Conservation (phyloP, 148 eudicot species). For the Persicaria maculosa region DNA sequence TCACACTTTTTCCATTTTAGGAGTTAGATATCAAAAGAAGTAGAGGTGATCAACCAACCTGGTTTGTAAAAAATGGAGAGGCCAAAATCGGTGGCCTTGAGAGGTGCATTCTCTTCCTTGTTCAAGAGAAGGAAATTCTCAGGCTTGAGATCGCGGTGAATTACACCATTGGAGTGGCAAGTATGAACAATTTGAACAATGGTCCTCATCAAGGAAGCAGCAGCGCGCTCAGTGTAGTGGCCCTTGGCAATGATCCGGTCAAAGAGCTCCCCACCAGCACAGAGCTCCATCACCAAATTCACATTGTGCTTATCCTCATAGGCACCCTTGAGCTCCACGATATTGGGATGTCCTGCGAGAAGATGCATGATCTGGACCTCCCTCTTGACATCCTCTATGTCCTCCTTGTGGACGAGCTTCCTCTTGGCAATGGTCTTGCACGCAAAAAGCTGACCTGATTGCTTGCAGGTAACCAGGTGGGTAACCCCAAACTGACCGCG, state of each 20-base stretch:
- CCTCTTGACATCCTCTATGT: constrained; percentile 80
- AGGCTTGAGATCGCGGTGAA: constrained; percentile 89
- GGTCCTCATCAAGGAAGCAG: constrained; percentile 78
- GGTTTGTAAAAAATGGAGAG: constrained; percentile 81
- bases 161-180: constrained; percentile 85
- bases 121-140: constrained; percentile 77
- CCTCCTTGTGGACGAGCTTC: constrained; percentile 78
- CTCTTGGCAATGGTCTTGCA: constrained; percentile 71
- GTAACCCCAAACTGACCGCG: constrained; percentile 61
- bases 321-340: constrained; percentile 82
- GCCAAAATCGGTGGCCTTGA: constrained; percentile 86
- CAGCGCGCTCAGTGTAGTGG: constrained; percentile 82
- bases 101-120: constrained; percentile 72
- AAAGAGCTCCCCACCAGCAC: constrained; percentile 93
- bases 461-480: constrained; percentile 35
- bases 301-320: constrained; percentile 87
- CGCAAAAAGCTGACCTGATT: constrained; percentile 44
- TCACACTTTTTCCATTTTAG: too few species aligned
- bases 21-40: neutral
- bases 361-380: constrained; percentile 94
- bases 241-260: constrained; percentile 88
- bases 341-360: constrained; percentile 64
- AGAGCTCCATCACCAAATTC: constrained; percentile 87
- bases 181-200: constrained; percentile 90
- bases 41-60: constrained; percentile 30